Percentiles rank a stretch among this genome's conserved stretches.
These are phyloP conservation scores for Aegilops sharonensis DNA, from an alignment of 176 grass and related monocot species.

Conservation along the genomic window DNA sequence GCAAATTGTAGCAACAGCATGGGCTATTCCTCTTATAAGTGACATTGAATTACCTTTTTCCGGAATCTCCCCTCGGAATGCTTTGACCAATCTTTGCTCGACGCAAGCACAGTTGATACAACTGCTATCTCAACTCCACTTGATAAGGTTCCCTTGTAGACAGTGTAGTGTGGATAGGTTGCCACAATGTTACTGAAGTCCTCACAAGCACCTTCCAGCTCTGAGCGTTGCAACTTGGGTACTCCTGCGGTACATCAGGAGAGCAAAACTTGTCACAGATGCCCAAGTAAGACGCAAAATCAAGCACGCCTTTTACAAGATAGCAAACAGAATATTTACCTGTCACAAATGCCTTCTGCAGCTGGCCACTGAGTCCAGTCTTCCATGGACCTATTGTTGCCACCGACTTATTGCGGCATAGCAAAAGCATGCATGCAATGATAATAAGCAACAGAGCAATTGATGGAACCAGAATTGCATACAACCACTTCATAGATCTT, in stretches of 20 bases:
- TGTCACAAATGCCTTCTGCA: constrained; percentile 98
- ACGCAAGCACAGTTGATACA: constrained; percentile 61
- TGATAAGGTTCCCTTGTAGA: constrained; percentile 97
- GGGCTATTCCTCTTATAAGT: neutral
- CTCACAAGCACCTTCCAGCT: constrained; percentile 90
- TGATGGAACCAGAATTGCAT: constrained; percentile 48
- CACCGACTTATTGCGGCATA: constrained; percentile 54
- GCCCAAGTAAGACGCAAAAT: neutral
- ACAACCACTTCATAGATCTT: constrained; percentile 49
- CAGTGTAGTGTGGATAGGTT: constrained; percentile 72
- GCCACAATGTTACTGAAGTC: constrained; percentile 92
- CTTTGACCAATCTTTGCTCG: constrained; percentile 81
- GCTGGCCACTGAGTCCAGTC: constrained; percentile 94
- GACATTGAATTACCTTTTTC: constrained; percentile 74
- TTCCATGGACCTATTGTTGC: constrained; percentile 85
- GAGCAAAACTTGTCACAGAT: neutral
- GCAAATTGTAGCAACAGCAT: neutral
- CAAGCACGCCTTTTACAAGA: constrained; percentile 21
- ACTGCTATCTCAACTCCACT: constrained; percentile 96
- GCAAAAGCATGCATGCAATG: constrained; percentile 47
- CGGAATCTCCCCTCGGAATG: constrained; percentile 72
- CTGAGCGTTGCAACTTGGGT: constrained; percentile 83
- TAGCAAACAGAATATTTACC: constrained; percentile 41
- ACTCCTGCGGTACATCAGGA: constrained; percentile 60
- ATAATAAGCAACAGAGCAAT: constrained; percentile 42